Evolutionary conservation across 1,284 basidiomycete species (phyloP).

Genomic region (Gomphus bonarii): DNA sequence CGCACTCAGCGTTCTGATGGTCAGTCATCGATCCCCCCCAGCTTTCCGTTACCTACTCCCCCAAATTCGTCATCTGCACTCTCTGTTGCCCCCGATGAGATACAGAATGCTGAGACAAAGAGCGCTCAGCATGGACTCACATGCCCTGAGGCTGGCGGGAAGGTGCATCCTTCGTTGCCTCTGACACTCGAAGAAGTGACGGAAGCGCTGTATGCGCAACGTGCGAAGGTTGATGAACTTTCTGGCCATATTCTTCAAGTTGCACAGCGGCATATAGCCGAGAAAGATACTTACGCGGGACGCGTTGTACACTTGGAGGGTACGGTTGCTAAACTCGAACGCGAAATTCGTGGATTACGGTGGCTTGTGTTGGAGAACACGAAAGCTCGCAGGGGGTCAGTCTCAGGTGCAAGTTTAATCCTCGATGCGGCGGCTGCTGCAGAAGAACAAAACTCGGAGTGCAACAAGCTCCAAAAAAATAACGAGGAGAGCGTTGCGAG

Average conservation of each 20-base stretch:
- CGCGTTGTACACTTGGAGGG: slow-evolving; percentile 34
- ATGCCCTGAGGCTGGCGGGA: too few relatives aligned
- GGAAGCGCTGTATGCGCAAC: slow-evolving; percentile 24
- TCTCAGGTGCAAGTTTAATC: background rate
- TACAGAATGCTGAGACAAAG: background rate
- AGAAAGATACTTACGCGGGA: slow-evolving; percentile 29
- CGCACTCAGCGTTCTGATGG: background rate
- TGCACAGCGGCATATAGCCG: slow-evolving; percentile 31
- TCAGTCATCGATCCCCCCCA: background rate
- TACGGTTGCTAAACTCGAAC: slow-evolving; percentile 30
- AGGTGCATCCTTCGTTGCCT: background rate
- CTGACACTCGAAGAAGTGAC: slow-evolving; percentile 20
- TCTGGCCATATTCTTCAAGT: slow-evolving; percentile 30
- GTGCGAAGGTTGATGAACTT: slow-evolving; percentile 25
- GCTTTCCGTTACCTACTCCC: slow-evolving; percentile 1
- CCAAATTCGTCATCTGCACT: background rate
- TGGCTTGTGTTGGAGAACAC: slow-evolving; percentile 27
- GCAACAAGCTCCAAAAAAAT: slow-evolving; percentile 18
- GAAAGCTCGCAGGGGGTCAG: background rate
- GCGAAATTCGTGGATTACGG: slow-evolving; percentile 37
- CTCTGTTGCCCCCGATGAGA: background rate
- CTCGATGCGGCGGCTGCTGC: slow-evolving; percentile 27
- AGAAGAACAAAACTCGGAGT: slow-evolving; percentile 24
- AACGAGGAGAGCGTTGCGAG: background rate
- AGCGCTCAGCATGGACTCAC: background rate